Conservation (phyloP, 2,329 filamentous ascomycete species). For the Penicillium frequentans region DNA sequence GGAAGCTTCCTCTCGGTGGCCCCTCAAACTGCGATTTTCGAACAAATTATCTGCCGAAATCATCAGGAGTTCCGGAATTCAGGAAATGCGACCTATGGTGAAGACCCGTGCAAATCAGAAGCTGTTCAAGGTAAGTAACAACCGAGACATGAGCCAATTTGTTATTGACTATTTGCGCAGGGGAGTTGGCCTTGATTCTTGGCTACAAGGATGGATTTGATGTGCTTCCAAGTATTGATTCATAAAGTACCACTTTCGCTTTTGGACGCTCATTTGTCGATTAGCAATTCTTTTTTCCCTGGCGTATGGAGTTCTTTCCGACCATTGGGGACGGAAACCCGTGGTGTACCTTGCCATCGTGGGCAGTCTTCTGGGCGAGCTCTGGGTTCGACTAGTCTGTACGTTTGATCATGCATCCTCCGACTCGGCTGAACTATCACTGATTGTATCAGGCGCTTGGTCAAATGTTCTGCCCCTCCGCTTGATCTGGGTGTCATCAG, state of each 20-base stretch:
- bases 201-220: slow-evolving; percentile 30
- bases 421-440: background rate
- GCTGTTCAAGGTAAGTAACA: slow-evolving; percentile 27
- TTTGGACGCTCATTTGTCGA: background rate
- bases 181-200: slow-evolving; percentile 24
- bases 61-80: slow-evolving; percentile 10
- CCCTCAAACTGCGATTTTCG: slow-evolving; percentile 28
- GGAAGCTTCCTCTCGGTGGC: slow-evolving; percentile 22
- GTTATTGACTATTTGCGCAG: background rate
- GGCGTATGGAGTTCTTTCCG: slow-evolving; percentile 30
- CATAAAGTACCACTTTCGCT: background rate
- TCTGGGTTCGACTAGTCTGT: slow-evolving; percentile 31
- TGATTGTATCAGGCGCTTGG: slow-evolving; percentile 13
- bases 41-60: slow-evolving; percentile 28
- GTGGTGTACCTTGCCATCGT: slow-evolving; percentile 22
- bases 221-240: slow-evolving; percentile 19
- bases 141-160: background rate
- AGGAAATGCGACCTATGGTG: background rate
- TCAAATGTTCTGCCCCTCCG: slow-evolving; percentile 25
- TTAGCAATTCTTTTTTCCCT: slow-evolving; percentile 29
- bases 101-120: slow-evolving; percentile 30
- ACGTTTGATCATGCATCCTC: background rate
- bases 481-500: slow-evolving; percentile 26
- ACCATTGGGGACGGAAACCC: slow-evolving; percentile 30
- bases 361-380: slow-evolving; percentile 23